Conservation (phyloP, 805 yeast species). For the Limtongia smithiae region DNA sequence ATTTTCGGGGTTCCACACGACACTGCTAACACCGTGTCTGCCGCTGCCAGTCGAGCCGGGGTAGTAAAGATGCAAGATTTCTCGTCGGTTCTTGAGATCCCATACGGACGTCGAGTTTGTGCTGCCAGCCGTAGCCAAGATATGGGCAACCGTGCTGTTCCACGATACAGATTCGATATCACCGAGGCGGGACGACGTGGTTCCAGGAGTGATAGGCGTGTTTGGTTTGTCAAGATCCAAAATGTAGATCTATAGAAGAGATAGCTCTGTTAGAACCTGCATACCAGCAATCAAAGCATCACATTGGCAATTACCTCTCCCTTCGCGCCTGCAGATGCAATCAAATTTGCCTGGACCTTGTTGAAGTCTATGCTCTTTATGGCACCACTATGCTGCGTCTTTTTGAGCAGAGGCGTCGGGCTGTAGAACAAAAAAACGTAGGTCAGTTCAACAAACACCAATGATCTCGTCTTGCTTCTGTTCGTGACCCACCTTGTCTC, state of each 20-base stretch:
- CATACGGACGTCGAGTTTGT: slow-evolving; percentile 87
- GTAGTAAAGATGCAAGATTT: slow-evolving; percentile 80
- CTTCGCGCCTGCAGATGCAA: slow-evolving; percentile 84
- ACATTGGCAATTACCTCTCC: slow-evolving; percentile 50
- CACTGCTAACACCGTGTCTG: slow-evolving; percentile 70
- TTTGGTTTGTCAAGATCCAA: slow-evolving; percentile 77
- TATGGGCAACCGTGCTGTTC: slow-evolving; percentile 80
- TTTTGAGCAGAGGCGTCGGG: slow-evolving; percentile 48
- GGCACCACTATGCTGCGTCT: slow-evolving; percentile 61
- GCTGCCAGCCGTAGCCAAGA: slow-evolving; percentile 84
- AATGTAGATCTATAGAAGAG: slow-evolving; percentile 50
- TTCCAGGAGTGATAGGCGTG: slow-evolving; percentile 61
- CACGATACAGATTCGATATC: slow-evolving; percentile 80
- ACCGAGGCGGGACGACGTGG: slow-evolving; percentile 73
- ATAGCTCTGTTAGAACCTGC: neutral
- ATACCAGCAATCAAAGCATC: neutral
- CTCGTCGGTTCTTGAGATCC: slow-evolving; percentile 86
- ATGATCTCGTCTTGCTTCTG: neutral
- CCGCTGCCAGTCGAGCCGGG: slow-evolving; percentile 42
- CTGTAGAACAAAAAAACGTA: slow-evolving; percentile 27
- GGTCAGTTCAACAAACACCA: neutral
- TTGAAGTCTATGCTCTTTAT: slow-evolving; percentile 75
- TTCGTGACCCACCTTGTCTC: slow-evolving; percentile 10
- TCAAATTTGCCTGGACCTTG: slow-evolving; percentile 61
- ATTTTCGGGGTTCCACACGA: slow-evolving; percentile 85